Base-by-base conservation (phyloP, 148 eudicot genomes). In the Fallopia convolvulus region DNA sequence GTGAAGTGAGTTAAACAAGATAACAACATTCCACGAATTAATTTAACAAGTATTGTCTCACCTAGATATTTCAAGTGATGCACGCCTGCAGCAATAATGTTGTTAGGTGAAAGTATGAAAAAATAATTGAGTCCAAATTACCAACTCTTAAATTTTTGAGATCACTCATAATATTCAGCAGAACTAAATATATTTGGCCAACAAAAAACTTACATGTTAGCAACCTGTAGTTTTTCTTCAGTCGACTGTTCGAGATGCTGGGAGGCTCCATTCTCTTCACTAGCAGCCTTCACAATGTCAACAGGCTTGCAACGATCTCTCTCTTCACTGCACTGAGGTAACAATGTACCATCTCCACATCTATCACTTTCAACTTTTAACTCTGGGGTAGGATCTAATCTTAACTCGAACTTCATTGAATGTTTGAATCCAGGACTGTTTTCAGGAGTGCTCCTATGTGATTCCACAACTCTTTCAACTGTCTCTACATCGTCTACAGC, bases 181-280 rank as follows among this genome's bases (percentile, higher is more conserved):
- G 6, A 41, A 18, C 7, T 49, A 71, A 13, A 30, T 21, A n/a
- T 75, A 21, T 0, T 70, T 50, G 40, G 20, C 5, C 0, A 33
- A 23, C 5, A 79, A 39, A 44, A 13, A 61, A 77, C 93, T 83
- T 88, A 93, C 98, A 80, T 66, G 83, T 49, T 55, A 82, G 73
- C 74, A 72, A 83, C 83, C 77, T 82, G 80, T 75, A 72, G 74
- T 40, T 65, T 56, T 40, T 79, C 81, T 74, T 78, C 86, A 39
- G 55, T 53, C 26, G 46, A 32, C 70, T 76, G 79, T 56, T 75
- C 76, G 49, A 73, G 72, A 48, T 23, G 66, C 41, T 80, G 76
- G 75, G 70, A 58, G 77, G 75, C 66, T 78, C 70, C 79, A 68
- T 63, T 78, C 75, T 75, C 86, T 30, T 47, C 76, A 63, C 20